Evolutionary conservation across 805 yeast genomes (phyloP).

Genomic region (Myxozyma udenii): DNA sequence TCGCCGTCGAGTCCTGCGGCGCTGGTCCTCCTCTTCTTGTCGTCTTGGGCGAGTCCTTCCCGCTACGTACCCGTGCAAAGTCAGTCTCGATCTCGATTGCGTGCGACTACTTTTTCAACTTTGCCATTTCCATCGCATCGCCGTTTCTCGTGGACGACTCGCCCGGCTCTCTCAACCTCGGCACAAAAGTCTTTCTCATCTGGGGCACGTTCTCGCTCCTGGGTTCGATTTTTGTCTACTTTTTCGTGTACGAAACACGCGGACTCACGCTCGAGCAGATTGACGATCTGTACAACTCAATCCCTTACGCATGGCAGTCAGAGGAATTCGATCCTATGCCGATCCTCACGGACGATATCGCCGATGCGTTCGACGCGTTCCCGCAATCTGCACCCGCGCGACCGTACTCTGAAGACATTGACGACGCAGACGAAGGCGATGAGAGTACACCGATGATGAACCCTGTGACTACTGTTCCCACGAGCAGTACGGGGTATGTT

Average conservation of each 20-base stretch:
- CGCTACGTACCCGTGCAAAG: constrained; percentile 25
- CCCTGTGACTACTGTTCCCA: neutral
- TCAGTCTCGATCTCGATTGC: constrained; percentile 21
- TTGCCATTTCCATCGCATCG: constrained; percentile 38
- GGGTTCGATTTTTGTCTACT: constrained; percentile 63
- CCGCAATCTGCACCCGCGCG: neutral
- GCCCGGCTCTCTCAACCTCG: constrained; percentile 21
- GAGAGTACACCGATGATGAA: neutral
- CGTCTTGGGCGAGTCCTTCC: constrained; percentile 26
- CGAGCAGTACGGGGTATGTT: neutral
- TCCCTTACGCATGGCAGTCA: constrained; percentile 18
- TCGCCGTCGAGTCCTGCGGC: constrained; percentile 73
- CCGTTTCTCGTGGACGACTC: constrained; percentile 41
- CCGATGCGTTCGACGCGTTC: neutral
- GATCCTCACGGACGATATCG: neutral
- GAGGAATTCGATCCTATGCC: constrained; percentile 6
- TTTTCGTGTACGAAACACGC: constrained; percentile 73
- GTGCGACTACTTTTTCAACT: constrained; percentile 17
- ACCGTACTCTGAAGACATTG: too few species aligned
- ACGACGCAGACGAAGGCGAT: too few species aligned
- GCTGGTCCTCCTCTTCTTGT: constrained; percentile 77
- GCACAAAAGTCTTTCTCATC: constrained; percentile 24
- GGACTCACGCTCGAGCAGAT: constrained; percentile 82
- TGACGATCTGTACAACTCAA: constrained; percentile 53
- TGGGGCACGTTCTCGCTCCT: constrained; percentile 48